These are phyloP conservation scores for Fraxinus dipetala DNA, from an alignment of 305 asterid genomes.

Conservation along the genomic window DNA sequence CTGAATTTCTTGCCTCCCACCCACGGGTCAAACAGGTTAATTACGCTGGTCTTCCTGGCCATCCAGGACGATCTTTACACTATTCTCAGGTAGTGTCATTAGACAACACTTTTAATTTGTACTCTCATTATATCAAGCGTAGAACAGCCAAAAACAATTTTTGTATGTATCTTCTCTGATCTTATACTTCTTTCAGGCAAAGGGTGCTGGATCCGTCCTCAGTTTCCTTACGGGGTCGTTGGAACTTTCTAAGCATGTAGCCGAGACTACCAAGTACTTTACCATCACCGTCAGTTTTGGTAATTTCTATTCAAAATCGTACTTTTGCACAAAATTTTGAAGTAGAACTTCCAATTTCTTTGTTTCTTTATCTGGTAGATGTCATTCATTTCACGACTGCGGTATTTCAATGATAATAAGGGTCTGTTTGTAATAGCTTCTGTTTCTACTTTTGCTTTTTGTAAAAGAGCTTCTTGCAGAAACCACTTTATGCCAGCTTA, in stretches of 20 bases:
- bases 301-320: constrained; percentile 27
- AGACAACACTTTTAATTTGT: background rate
- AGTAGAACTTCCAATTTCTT: background rate
- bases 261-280: constrained; percentile 79
- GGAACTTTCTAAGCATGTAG: constrained; percentile 80
- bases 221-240: constrained; percentile 92
- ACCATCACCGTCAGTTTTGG: constrained; percentile 94
- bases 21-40: constrained; percentile 71
- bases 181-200: constrained; percentile 53
- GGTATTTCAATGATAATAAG: background rate
- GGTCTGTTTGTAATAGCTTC: background rate
- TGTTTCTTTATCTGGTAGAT: background rate
- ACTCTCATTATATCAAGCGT: background rate
- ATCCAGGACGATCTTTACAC: constrained; percentile 80
- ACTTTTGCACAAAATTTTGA: constrained; percentile 3
- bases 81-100: constrained; percentile 69
- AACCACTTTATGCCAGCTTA: background rate
- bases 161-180: background rate
- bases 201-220: constrained; percentile 92
- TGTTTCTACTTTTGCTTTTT: background rate
- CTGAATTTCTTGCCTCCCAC: constrained; percentile 77
- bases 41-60: constrained; percentile 79
- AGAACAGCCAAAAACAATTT: background rate
- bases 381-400: background rate
- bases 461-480: background rate